Base-by-base conservation (phyloP, 2,329 filamentous ascomycete species). In the Salinomyces thailandicus region DNA sequence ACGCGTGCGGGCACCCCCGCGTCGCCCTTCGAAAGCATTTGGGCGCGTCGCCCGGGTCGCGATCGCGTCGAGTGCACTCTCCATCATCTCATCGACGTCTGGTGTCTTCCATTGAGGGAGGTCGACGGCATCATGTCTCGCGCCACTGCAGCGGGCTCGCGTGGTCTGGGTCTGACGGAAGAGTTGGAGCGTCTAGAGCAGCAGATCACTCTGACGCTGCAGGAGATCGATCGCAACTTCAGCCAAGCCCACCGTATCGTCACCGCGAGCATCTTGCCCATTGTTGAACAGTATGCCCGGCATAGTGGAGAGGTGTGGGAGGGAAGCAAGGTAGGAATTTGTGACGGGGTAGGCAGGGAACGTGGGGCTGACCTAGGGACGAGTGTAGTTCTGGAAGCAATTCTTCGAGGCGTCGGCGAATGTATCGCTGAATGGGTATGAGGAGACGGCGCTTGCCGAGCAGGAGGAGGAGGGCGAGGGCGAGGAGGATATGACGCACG, bases 211-310 rank as follows among this genome's bases (percentile, higher is more conserved):
- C 70, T 96, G 27, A 96, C 89, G 0, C 69, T 98, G 15, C 91
- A 96, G 79, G 91, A 98, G 68, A 98, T 98, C 65, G 91, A 98
- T 60, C 83, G 85, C 62, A 98, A 98, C 64, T 98, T 98, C 61
- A 95, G 85, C 65, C 85, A 85, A 55, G 87, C 91, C 18, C 91
- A 98, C 61, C 80, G 86, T 44, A 96, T 98, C 41, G 89, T 98
- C 26, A 96, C 91, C 1, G 81, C 82, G 1, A 93, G 79, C 56
- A 95, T 98, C 37, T 65, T 98, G 3, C 91, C 91, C 1, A 73
- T 95, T 1, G 86, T 98, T 14, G 89, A 96, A 58, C 81, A 93
- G 55, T 98, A 98, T 62, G 85, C 85, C 31, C 85, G 93, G 48
- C 83, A 96, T 56, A 96, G 91, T 2, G 81, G 80, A 45, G 78